Conservation (phyloP, 306 rosid species). For the Bauhinia variegata region DNA sequence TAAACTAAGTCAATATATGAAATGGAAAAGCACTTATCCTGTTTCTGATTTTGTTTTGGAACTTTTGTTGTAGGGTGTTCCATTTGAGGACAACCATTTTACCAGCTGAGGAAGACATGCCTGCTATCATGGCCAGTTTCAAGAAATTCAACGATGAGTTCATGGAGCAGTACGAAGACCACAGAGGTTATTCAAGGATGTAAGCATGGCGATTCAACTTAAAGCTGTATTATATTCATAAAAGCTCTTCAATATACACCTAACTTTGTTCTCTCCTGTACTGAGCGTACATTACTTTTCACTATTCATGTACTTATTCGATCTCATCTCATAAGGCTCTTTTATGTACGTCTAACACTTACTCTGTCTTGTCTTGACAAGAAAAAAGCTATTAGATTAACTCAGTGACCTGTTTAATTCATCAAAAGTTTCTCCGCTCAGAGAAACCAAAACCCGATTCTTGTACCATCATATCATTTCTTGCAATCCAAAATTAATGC, state of each 20-base stretch:
- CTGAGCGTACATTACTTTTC: constrained; percentile 34
- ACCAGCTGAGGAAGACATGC: constrained; percentile 97
- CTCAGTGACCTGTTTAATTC: too few species aligned
- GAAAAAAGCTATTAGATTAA: too few species aligned
- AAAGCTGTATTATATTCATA: constrained; percentile 37
- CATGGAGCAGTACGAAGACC: constrained; percentile 97
- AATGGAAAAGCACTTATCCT: constrained; percentile 7
- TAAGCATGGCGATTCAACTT: constrained; percentile 32
- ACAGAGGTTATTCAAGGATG: constrained; percentile 88
- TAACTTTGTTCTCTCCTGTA: constrained; percentile 29
- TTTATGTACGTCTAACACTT: constrained; percentile 46
- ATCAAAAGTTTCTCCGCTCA: too few species aligned
- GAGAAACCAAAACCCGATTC: too few species aligned
- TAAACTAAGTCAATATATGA: constrained; percentile 15
- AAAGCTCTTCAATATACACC: constrained; percentile 35
- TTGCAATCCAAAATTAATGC: too few species aligned
- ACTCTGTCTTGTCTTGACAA: too few species aligned
- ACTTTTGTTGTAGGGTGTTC: constrained; percentile 63
- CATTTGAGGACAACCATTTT: constrained; percentile 98
- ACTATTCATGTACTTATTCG: constrained; percentile 39
- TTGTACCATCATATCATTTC: too few species aligned
- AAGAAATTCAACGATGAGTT: constrained; percentile 92
- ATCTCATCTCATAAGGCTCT: constrained; percentile 30
- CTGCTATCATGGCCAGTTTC: constrained; percentile 87
- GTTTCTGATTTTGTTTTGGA: constrained; percentile 18